Base-by-base conservation (phyloP, 148 eudicot genomes). In the Chenopodium quinoa region DNA sequence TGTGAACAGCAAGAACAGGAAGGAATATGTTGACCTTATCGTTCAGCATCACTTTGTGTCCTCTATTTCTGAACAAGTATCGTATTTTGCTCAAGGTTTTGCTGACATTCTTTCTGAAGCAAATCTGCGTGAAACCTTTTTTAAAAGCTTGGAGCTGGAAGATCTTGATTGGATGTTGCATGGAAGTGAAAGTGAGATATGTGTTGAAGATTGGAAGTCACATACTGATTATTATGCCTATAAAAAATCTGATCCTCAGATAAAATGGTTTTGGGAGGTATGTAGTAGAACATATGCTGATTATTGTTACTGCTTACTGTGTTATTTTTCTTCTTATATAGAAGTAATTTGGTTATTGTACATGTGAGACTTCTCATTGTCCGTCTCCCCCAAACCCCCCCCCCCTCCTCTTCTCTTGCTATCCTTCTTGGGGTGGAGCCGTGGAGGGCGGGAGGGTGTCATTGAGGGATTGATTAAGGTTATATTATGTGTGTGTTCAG, bases 231-330 rank as follows among this genome's bases (percentile, higher is more conserved):
- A 93, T 81, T 66, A 88, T 87, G 99, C 92, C 86, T 95, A 82
- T 80, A 83, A 84, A 72, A 88, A 84, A 79, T 84, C 93, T 60
- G 99, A 95, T 88, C 89, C 85, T 82, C 97, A 92, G 86, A 88
- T 95, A 77, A 60, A 71, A 54, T 95, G 99, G 99, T 93, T 95
- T 80, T 95, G 99, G 99, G 86, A 95, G 98, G 98, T 95, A 92
- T 73, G 89, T 83, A 50, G 50, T 60, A 79, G 9, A 19, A 29
- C 75, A 40, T 75, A n/a, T 12, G 12, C 58, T 58, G 23, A 5
- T 44, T 4, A 11, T 52, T 64, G 11, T 27, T 72, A 4, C 65
- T 70, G 29, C 68, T 31, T 71, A 17, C n/a, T 73, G 58, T 83
- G 58, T 50, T 31, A 9, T 44, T 75, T 8, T 23, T 50, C 52